phyloP scores from a whole-genome alignment of 768 basidiomycete species.

The Leccinum obscurum region DNA sequence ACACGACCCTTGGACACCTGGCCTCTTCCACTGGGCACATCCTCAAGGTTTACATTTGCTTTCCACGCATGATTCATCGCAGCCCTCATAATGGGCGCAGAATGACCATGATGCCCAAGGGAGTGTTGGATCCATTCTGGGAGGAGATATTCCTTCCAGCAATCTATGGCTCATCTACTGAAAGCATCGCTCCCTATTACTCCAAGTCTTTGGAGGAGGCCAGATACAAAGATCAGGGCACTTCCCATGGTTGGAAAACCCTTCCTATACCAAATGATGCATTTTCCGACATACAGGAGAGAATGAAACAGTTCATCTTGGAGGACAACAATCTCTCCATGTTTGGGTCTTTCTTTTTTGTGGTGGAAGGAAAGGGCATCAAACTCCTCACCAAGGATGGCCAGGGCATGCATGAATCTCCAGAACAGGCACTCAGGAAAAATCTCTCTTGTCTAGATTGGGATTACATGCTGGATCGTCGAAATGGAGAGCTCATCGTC shows the following conservation, averaged over 20 bases:
- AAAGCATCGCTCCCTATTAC: too few species aligned
- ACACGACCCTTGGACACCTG: conserved; percentile 5
- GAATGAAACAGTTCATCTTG: not conserved
- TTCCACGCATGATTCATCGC: conserved; percentile 14
- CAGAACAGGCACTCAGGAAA: not conserved
- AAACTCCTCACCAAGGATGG: conserved; percentile 17
- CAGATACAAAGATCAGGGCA: too few species aligned
- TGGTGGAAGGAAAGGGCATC: conserved; percentile 11
- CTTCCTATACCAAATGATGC: not conserved
- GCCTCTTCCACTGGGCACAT: not conserved
- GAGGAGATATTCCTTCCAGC: conserved; percentile 6
- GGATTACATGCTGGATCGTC: conserved; percentile 3
- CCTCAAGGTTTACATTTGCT: conserved; percentile 6
- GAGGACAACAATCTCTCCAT: not conserved
- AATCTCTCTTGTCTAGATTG: conserved; percentile 8
- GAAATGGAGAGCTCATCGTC: conserved; percentile 2
- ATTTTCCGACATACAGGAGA: not conserved
- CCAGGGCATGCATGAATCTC: not conserved
- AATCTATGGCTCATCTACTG: not conserved
- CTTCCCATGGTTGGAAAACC: too few species aligned
- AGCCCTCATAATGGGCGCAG: too few species aligned
- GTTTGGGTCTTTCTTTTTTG: conserved; percentile 18
- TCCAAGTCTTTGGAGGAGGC: not conserved
- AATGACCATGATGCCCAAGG: conserved; percentile 6
- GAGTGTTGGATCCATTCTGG: conserved; percentile 10